Evolutionary conservation across 2,329 filamentous ascomycete species (phyloP).

Genomic region (Fusarium sp.): DNA sequence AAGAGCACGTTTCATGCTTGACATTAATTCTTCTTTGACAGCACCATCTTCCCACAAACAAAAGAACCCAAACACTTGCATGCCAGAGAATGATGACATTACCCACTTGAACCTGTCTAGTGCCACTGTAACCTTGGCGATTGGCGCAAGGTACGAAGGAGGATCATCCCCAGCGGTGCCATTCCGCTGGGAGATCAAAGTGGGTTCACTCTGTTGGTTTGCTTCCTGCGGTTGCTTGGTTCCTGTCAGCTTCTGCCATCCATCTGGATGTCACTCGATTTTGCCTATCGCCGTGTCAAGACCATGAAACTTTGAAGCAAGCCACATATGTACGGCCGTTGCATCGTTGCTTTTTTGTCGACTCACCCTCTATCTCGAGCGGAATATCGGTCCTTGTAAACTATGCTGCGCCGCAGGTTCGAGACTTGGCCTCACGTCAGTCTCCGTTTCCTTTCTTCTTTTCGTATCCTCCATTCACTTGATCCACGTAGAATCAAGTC

Average conservation of each 20-base stretch:
- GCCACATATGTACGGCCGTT: not conserved
- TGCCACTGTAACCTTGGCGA: not conserved
- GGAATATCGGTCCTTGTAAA: not conserved
- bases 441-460: not conserved
- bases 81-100: not conserved
- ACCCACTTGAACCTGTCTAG: not conserved
- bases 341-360: not conserved
- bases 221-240: not conserved
- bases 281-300: not conserved
- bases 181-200: not conserved
- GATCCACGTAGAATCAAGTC: not conserved
- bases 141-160: constrained; percentile 2
- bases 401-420: not conserved
- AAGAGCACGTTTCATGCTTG: not conserved
- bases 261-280: not conserved
- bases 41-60: not conserved
- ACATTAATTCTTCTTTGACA: not conserved
- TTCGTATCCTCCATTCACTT: not conserved
- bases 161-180: not conserved
- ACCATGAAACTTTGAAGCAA: not conserved
- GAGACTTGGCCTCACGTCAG: not conserved
- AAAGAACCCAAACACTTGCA: not conserved
- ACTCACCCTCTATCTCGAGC: not conserved
- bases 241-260: not conserved
- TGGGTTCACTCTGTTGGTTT: not conserved